A percentile compares a stretch with the other conserved stretches of the same genome.
These are phyloP conservation scores for Hypoxylon sp. DNA, from an alignment of 2,329 filamentous ascomycete genomes.

Conservation along the genomic window DNA sequence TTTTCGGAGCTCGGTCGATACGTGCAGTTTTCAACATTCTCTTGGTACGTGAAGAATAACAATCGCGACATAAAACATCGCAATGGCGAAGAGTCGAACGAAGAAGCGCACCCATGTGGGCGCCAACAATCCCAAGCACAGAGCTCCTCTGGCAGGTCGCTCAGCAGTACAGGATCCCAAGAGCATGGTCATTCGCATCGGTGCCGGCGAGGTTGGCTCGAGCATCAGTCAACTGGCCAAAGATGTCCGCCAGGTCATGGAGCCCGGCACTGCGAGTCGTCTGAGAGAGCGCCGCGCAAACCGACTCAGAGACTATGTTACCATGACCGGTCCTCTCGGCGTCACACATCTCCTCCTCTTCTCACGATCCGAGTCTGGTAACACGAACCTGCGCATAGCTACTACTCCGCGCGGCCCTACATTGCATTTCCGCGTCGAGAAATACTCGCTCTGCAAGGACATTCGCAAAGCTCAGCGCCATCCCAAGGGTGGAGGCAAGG, in stretches of 20 bases:
- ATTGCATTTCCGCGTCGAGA: slow-evolving; percentile 91
- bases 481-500: slow-evolving; percentile 81
- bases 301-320: slow-evolving; percentile 87
- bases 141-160: slow-evolving; percentile 62
- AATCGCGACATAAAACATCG: not conserved
- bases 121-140: slow-evolving; percentile 66
- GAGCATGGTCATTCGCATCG: slow-evolving; percentile 98
- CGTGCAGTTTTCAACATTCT: not conserved
- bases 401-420: slow-evolving; percentile 91
- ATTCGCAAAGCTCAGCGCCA: slow-evolving; percentile 84
- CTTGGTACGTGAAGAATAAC: not conserved
- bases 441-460: slow-evolving; percentile 93
- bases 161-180: slow-evolving; percentile 78
- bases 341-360: slow-evolving; percentile 94
- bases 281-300: slow-evolving; percentile 91
- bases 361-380: slow-evolving; percentile 86
- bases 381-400: slow-evolving; percentile 89
- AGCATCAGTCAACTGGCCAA: slow-evolving; percentile 90
- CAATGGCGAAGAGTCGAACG: slow-evolving; percentile 80
- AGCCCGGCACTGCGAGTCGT: slow-evolving; percentile 88
- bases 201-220: slow-evolving; percentile 89
- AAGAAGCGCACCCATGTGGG: slow-evolving; percentile 91
- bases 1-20: not conserved
- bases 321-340: slow-evolving; percentile 93
- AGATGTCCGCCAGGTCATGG: slow-evolving; percentile 93